Percentiles rank a stretch among this genome's conserved stretches.
Conservation (phyloP, 1,139 yeast species). For the Candida buenavistaensis region DNA sequence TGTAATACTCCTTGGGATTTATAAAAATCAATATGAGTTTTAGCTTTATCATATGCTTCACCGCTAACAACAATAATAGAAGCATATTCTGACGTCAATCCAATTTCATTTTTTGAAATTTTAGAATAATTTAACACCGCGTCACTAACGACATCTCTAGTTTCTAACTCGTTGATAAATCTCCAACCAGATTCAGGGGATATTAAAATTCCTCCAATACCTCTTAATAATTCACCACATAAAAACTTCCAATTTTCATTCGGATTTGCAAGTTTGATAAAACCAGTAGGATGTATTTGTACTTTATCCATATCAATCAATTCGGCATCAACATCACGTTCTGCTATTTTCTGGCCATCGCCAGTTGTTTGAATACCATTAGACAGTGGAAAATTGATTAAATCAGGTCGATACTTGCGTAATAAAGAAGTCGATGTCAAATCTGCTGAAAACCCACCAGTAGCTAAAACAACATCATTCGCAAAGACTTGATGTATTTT, state of each 20-base stretch:
- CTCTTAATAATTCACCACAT: slow-evolving; percentile 39
- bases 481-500: slow-evolving; percentile 11
- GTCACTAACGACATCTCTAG: slow-evolving; percentile 34
- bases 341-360: slow-evolving; percentile 39
- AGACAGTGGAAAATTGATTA: slow-evolving; percentile 33
- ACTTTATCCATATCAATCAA: slow-evolving; percentile 38
- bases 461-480: slow-evolving; percentile 32
- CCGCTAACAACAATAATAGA: slow-evolving; percentile 28
- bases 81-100: slow-evolving; percentile 14
- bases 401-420: slow-evolving; percentile 33
- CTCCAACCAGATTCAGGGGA: slow-evolving; percentile 31
- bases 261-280: slow-evolving; percentile 23
- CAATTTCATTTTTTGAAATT: slow-evolving; percentile 13
- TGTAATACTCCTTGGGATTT: slow-evolving; percentile 25
- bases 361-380: slow-evolving; percentile 38
- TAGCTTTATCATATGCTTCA: slow-evolving; percentile 28
- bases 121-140: slow-evolving; percentile 25
- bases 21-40: slow-evolving; percentile 32
- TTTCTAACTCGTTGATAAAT: slow-evolving; percentile 35
- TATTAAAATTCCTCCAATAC: slow-evolving; percentile 39
- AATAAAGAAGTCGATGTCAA: slow-evolving; percentile 20
- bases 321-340: slow-evolving; percentile 29
- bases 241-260: slow-evolving; percentile 29
- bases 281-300: slow-evolving; percentile 44
- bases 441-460: slow-evolving; percentile 43